Percentiles rank a stretch among this genome's conserved stretches.
Evolutionary conservation across 2,329 filamentous ascomycete species (phyloP).

Genomic region (Botrytis squamosa): DNA sequence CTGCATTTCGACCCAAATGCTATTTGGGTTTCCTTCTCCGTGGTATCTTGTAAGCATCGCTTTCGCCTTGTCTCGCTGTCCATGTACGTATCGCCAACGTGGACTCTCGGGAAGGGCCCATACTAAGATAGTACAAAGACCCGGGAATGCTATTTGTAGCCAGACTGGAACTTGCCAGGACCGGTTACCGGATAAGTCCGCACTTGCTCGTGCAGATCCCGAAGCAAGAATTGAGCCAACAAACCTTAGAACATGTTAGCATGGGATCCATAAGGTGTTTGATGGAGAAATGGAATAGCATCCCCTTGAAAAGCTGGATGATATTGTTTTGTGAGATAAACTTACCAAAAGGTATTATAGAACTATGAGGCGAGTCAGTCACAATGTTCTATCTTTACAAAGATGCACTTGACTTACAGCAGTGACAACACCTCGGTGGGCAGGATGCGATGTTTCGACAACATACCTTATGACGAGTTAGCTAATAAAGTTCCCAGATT

Average conservation of each 20-base stretch:
- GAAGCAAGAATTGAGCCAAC: constrained; percentile 54
- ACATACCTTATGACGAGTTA: neutral
- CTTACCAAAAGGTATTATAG: constrained; percentile 36
- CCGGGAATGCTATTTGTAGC: constrained; percentile 52
- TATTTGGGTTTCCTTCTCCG: constrained; percentile 50
- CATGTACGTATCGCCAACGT: constrained; percentile 44
- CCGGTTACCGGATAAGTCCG: constrained; percentile 41
- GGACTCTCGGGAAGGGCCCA: constrained; percentile 50
- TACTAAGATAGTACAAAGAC: constrained; percentile 46
- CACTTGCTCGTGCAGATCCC: constrained; percentile 51
- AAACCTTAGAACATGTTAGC: constrained; percentile 40
- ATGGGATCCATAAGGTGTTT: neutral
- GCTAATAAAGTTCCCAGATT: neutral
- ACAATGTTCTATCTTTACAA: neutral
- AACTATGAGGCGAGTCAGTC: constrained; percentile 18
- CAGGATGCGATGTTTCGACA: constrained; percentile 38
- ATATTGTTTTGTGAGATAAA: neutral
- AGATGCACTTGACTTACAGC: constrained; percentile 22
- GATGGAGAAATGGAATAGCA: neutral
- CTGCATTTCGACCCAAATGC: constrained; percentile 52
- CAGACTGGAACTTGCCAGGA: constrained; percentile 52
- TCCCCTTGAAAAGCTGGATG: neutral
- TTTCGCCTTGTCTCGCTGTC: constrained; percentile 40
- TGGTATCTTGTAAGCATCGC: constrained; percentile 49
- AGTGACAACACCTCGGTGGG: constrained; percentile 45